These are phyloP conservation scores for Penicillium occitanis DNA, from an alignment of 2,329 filamentous ascomycete species.

Conservation along the genomic window DNA sequence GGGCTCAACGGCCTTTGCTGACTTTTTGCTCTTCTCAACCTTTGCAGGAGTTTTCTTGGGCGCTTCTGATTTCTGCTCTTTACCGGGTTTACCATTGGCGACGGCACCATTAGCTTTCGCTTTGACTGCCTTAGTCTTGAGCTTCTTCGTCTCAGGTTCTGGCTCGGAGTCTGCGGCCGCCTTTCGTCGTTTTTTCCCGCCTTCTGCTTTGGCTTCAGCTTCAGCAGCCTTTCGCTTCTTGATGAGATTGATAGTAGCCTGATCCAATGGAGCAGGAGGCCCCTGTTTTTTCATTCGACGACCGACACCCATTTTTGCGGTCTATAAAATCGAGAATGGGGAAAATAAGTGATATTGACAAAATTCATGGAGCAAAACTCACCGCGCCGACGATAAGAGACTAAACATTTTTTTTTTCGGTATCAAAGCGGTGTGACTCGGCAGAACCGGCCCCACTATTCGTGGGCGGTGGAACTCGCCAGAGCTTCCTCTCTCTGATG, in stretches of 20 bases:
- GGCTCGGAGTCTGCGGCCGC: conserved; percentile 32
- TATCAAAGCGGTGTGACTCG: conserved; percentile 10
- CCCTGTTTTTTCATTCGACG: conserved; percentile 92
- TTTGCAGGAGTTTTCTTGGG: conserved; percentile 35
- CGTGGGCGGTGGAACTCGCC: conserved; percentile 16
- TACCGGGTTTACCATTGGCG: conserved; percentile 33
- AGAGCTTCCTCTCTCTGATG: conserved; percentile 4
- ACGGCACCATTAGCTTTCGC: conserved; percentile 41
- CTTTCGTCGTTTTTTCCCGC: conserved; percentile 66
- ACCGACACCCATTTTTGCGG: conserved; percentile 72
- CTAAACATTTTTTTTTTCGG: conserved; percentile 20
- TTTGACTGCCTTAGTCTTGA: conserved; percentile 35
- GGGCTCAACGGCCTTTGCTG: conserved; percentile 38
- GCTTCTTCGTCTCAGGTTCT: conserved; percentile 33
- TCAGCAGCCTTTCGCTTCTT: conserved; percentile 84
- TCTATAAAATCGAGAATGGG: not conserved
- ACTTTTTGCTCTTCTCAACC: conserved; percentile 35
- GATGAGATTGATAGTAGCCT: conserved; percentile 57
- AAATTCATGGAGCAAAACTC: conserved; percentile 1
- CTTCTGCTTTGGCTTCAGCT: conserved; percentile 55
- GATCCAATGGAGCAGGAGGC: conserved; percentile 76
- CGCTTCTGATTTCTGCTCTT: conserved; percentile 34
- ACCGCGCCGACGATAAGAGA: conserved; percentile 2
- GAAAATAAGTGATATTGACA: not conserved
- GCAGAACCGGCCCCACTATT: conserved; percentile 18